A percentile compares a stretch with the other conserved stretches of the same genome.
phyloP scores from a whole-genome alignment of 2,329 filamentous ascomycete species.

The Colletotrichum higginsianum region DNA sequence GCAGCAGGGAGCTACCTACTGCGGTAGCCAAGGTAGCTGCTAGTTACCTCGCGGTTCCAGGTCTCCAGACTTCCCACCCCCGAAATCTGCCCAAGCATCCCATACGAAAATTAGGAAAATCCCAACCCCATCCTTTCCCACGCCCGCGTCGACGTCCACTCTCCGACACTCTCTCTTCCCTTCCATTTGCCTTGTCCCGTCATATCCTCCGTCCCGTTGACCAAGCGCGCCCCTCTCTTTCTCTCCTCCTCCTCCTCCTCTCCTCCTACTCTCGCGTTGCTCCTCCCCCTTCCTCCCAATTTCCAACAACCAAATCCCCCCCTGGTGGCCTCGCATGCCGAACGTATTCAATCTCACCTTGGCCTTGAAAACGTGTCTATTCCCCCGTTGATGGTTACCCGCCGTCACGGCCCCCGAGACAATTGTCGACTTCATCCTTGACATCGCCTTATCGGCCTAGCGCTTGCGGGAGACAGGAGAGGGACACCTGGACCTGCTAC shows the following conservation, averaged over 20 bases:
- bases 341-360: slow-evolving; percentile 32
- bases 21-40: slow-evolving; percentile 9
- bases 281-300: slow-evolving; percentile 33
- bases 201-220: slow-evolving; percentile 19
- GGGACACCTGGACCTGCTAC: slow-evolving; percentile 12
- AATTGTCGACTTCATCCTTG: slow-evolving; percentile 39
- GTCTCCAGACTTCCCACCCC: slow-evolving; percentile 37
- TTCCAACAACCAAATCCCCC: slow-evolving; percentile 29
- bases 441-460: slow-evolving; percentile 40
- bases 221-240: slow-evolving; percentile 26
- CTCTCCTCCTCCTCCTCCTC: slow-evolving; percentile 17
- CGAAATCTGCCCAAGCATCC: slow-evolving; percentile 43
- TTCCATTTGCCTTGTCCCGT: slow-evolving; percentile 28
- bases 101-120: slow-evolving; percentile 46
- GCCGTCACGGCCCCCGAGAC: slow-evolving; percentile 34
- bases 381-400: slow-evolving; percentile 42
- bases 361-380: slow-evolving; percentile 25
- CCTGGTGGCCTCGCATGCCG: slow-evolving; percentile 40
- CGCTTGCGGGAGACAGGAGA: slow-evolving; percentile 33
- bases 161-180: slow-evolving; percentile 32
- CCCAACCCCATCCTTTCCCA: slow-evolving; percentile 48
- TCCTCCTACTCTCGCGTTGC: not conserved
- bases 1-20: slow-evolving; percentile 8
- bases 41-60: slow-evolving; percentile 26
- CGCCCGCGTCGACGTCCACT: slow-evolving; percentile 39